A percentile compares a stretch with the other conserved stretches of the same genome.
Evolutionary conservation across 1,284 basidiomycete species (phyloP).

Genomic region (Austroboletus novae-zelandiae): DNA sequence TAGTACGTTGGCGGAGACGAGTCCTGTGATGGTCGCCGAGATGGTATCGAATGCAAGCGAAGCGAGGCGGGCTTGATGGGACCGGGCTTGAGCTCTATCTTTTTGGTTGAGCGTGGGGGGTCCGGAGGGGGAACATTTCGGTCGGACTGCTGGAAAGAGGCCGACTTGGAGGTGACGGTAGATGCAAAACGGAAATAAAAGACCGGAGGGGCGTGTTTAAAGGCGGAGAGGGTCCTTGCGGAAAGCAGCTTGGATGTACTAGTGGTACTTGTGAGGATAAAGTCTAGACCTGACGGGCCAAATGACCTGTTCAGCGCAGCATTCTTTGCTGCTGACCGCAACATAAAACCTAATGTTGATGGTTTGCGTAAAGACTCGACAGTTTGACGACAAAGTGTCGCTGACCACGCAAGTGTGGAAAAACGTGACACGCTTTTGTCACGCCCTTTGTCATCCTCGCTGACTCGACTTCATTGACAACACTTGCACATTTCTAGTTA

Average conservation of each 20-base stretch:
- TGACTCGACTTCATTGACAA: background rate
- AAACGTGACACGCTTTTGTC: background rate
- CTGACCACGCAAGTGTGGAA: background rate
- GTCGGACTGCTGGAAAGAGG: conserved; percentile 15
- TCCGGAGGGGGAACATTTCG: conserved; percentile 18
- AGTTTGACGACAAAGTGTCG: conserved; percentile 1
- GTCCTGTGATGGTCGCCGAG: conserved; percentile 7
- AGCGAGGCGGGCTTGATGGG: conserved; percentile 52
- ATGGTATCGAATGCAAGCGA: conserved; percentile 12
- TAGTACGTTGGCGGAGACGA: conserved; percentile 16
- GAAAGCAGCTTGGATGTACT: conserved; percentile 21
- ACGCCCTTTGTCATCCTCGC: background rate
- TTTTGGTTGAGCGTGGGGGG: conserved; percentile 49
- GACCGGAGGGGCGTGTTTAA: conserved; percentile 2
- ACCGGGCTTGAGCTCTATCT: conserved; percentile 60
- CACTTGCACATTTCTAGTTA: background rate
- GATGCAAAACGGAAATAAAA: conserved; percentile 21
- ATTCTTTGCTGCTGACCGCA: conserved; percentile 28
- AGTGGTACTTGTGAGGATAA: conserved; percentile 5
- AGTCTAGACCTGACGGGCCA: background rate
- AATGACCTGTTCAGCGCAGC: conserved; percentile 30
- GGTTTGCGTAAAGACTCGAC: conserved; percentile 8
- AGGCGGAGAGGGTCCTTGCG: conserved; percentile 3
- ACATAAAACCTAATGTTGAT: conserved; percentile 27
- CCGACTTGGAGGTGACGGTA: conserved; percentile 28